Conservation (phyloP, 2,329 filamentous ascomycete genomes). For the Cryoendolithus antarcticus region DNA sequence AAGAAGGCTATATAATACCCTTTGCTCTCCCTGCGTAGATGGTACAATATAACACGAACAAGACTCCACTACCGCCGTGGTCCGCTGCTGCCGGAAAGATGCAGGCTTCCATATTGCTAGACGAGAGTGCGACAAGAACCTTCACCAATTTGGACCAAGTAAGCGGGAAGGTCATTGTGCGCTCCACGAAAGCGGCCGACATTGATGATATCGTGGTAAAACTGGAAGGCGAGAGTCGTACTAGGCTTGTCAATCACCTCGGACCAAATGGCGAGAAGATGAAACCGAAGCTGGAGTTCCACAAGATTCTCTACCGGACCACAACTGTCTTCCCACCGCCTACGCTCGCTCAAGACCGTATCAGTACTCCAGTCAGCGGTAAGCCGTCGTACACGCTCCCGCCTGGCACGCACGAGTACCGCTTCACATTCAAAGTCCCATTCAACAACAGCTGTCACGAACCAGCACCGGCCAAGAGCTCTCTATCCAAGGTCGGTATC, state of each 20-base stretch:
- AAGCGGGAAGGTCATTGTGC: conserved; percentile 41
- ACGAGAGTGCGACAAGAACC: conserved; percentile 17
- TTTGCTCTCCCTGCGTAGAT: not conserved
- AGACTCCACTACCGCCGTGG: conserved; percentile 2
- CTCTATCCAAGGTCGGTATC: no score
- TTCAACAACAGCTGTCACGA: conserved; percentile 60
- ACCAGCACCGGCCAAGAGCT: no score
- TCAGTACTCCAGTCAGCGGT: conserved; percentile 2
- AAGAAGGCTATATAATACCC: not conserved
- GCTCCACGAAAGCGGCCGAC: conserved; percentile 31
- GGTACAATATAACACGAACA: conserved; percentile 1
- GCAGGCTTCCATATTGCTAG: conserved; percentile 21
- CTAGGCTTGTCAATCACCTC: conserved; percentile 42
- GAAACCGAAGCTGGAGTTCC: conserved; percentile 37
- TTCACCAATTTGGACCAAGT: conserved; percentile 65
- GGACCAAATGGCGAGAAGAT: conserved; percentile 31
- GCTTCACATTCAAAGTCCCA: conserved; percentile 63
- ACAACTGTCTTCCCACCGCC: conserved; percentile 55
- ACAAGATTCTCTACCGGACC: conserved; percentile 60
- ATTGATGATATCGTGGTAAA: conserved; percentile 57
- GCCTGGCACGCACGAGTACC: conserved; percentile 61
- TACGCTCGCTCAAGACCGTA: no score
- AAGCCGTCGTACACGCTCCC: conserved; percentile 46
- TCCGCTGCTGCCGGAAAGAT: conserved; percentile 8
- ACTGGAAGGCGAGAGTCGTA: conserved; percentile 67